Evolutionary conservation across 768 basidiomycete genomes (phyloP).

Genomic region (Mycena capillaripes): DNA sequence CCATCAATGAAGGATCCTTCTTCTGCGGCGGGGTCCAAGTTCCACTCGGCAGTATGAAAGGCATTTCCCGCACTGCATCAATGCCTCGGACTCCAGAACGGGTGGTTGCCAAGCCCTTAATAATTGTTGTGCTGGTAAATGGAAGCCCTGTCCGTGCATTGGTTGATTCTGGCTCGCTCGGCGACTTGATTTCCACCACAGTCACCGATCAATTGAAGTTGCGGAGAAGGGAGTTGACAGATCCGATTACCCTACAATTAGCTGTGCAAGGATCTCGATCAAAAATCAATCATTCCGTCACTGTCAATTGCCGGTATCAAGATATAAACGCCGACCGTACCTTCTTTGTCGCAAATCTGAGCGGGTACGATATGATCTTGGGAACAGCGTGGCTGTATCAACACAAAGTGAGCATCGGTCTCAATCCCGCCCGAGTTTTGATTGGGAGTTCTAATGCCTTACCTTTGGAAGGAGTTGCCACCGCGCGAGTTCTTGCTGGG

Average conservation of each 20-base stretch:
- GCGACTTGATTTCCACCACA: conserved; percentile 44
- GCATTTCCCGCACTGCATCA: background rate
- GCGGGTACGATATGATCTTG: conserved; percentile 46
- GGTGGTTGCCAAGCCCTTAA: background rate
- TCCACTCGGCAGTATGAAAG: background rate
- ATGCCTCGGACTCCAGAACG: background rate
- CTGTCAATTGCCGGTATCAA: conserved; percentile 31
- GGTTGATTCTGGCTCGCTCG: too few relatives aligned
- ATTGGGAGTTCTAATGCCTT: conserved; percentile 32
- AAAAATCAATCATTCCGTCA: conserved; percentile 40
- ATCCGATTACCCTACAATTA: conserved; percentile 44
- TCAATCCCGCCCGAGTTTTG: conserved; percentile 35
- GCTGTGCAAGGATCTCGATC: conserved; percentile 47
- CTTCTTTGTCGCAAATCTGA: conserved; percentile 46
- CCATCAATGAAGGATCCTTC: background rate
- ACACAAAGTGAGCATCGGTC: conserved; percentile 37
- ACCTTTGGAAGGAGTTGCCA: conserved; percentile 30
- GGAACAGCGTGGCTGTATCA: conserved; percentile 45
- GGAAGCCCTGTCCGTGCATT: background rate
- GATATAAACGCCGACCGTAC: conserved; percentile 21
- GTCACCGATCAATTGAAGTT: conserved; percentile 45
- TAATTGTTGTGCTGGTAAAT: background rate
- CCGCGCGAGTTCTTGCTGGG: conserved; percentile 6
- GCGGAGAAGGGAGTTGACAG: conserved; percentile 22
- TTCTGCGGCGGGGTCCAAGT: background rate